Percentiles rank a stretch among this genome's conserved stretches.
Evolutionary conservation across 345 rosid species (phyloP).

Genomic region (Eutrema yunnanense): DNA sequence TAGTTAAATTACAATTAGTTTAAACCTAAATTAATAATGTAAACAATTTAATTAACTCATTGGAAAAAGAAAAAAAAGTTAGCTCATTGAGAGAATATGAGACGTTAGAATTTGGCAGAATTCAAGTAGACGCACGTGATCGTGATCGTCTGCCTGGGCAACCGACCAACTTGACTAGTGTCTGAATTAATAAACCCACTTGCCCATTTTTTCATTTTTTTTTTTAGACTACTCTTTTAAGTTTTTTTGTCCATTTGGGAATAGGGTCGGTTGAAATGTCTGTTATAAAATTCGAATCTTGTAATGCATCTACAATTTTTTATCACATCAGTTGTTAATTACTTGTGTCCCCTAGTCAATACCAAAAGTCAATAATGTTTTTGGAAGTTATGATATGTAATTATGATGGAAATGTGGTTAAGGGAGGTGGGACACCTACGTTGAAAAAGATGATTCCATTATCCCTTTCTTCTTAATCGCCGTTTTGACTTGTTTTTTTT

Average conservation of each 20-base stretch:
- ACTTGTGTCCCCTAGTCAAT: neutral
- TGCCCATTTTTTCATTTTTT: constrained; percentile 8
- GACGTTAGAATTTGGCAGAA: constrained; percentile 15
- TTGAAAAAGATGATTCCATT: constrained; percentile 15
- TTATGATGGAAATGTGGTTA: neutral
- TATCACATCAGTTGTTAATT: neutral
- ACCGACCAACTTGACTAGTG: constrained; percentile 30
- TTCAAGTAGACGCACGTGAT: constrained; percentile 31
- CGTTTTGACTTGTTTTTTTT: neutral
- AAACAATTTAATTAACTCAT: neutral
- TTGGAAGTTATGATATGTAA: constrained; percentile 17
- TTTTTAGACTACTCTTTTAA: neutral
- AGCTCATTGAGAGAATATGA: constrained; percentile 4
- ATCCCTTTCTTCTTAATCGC: neutral
- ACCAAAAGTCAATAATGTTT: neutral
- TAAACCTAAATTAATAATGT: neutral
- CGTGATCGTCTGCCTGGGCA: neutral
- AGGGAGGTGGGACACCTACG: neutral
- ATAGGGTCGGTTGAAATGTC: constrained; percentile 6
- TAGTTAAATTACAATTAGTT: neutral
- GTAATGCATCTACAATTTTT: constrained; percentile 1
- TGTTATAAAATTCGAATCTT: neutral
- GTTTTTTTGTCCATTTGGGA: constrained; percentile 8
- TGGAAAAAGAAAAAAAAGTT: neutral
- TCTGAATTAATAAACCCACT: constrained; percentile 17